phyloP scores from a whole-genome alignment of 1,284 basidiomycete species.

The Malassezia sp. region DNA sequence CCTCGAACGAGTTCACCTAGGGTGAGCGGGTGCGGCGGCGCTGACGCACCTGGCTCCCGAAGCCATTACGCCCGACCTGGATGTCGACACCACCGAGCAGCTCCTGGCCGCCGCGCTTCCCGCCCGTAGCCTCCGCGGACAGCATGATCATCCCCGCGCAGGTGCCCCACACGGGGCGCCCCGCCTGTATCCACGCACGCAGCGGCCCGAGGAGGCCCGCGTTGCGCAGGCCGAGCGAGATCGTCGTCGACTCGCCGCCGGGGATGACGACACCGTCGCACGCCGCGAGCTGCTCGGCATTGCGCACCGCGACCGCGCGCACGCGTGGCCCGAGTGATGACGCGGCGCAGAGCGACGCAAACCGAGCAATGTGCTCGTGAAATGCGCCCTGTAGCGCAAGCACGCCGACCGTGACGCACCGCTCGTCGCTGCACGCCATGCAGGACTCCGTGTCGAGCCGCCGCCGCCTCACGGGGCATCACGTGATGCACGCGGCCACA shows the following conservation, averaged over 20 bases:
- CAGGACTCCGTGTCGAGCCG: neutral
- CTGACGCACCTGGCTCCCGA: slow-evolving; percentile 57
- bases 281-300: slow-evolving; percentile 58
- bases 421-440: neutral
- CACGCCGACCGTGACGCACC: slow-evolving; percentile 36
- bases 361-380: slow-evolving; percentile 65
- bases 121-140: slow-evolving; percentile 52
- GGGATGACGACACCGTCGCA: slow-evolving; percentile 86
- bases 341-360: slow-evolving; percentile 18
- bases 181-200: slow-evolving; percentile 55
- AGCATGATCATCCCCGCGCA: slow-evolving; percentile 93
- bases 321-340: slow-evolving; percentile 12
- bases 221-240: slow-evolving; percentile 68
- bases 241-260: slow-evolving; percentile 82
- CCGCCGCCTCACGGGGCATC: neutral
- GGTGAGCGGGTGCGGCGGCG: no score
- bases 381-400: slow-evolving; percentile 87
- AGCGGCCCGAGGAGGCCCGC: slow-evolving; percentile 71
- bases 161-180: slow-evolving; percentile 77
- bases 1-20: slow-evolving; percentile 91
- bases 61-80: slow-evolving; percentile 66
- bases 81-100: slow-evolving; percentile 71
- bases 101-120: slow-evolving; percentile 78
- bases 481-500: slow-evolving; percentile 6
- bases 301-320: slow-evolving; percentile 58